phyloP scores from a whole-genome alignment of 2,329 filamentous ascomycete genomes.

The Trichoderma koningii region DNA sequence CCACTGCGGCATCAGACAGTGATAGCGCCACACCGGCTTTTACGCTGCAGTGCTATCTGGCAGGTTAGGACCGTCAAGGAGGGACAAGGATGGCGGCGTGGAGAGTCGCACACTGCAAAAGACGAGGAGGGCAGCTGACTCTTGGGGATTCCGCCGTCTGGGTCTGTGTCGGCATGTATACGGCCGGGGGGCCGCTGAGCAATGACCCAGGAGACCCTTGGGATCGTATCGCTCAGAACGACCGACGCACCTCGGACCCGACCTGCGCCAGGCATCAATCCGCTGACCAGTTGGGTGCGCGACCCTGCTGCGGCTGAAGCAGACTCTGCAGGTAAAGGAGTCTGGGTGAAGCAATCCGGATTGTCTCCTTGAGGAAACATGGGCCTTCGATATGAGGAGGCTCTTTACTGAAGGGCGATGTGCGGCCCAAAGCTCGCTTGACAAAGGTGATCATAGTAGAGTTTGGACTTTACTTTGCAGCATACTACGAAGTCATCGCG shows the following conservation, averaged over 20 bases:
- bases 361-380: background rate
- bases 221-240: constrained; percentile 2
- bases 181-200: background rate
- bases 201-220: constrained; percentile 4
- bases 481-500: too few relatives aligned
- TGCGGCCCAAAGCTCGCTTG: too few relatives aligned
- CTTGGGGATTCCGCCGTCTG: background rate
- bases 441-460: too few relatives aligned
- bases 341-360: background rate
- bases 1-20: constrained; percentile 5
- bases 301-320: constrained; percentile 1
- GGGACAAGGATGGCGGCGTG: background rate
- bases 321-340: background rate
- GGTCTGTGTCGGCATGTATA: background rate
- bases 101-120: background rate
- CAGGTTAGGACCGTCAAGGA: background rate
- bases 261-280: background rate
- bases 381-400: too few relatives aligned
- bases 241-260: constrained; percentile 3
- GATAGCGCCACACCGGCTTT: background rate
- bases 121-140: constrained; percentile 13
- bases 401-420: too few relatives aligned
- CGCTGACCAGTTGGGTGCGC: background rate
- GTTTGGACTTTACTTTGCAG: too few relatives aligned
- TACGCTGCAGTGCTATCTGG: background rate